Evolutionary conservation across 768 basidiomycete genomes (phyloP).

Genomic region (Clitopilus hobsonii): DNA sequence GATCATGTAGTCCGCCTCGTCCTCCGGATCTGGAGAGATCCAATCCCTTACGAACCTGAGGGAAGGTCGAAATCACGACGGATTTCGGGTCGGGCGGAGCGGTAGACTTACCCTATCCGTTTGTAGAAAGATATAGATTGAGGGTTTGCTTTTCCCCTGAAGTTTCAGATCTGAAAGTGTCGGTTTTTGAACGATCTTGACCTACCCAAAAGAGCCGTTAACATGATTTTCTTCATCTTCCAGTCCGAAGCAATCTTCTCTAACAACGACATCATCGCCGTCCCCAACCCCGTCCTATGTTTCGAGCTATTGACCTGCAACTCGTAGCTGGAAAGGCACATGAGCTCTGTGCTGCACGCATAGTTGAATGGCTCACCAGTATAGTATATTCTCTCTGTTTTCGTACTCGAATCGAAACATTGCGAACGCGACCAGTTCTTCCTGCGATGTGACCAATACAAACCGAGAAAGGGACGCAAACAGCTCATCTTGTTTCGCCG

Average conservation of each 20-base stretch:
- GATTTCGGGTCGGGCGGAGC: not conserved
- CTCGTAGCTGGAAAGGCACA: slow-evolving; percentile 55
- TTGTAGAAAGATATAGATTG: slow-evolving; percentile 49
- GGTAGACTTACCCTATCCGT: slow-evolving; percentile 45
- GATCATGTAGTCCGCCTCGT: slow-evolving; percentile 40
- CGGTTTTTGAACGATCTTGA: not conserved
- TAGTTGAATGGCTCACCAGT: slow-evolving; percentile 47
- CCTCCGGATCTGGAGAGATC: slow-evolving; percentile 14
- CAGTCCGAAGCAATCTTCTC: slow-evolving; percentile 44
- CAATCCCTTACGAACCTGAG: not conserved
- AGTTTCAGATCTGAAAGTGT: slow-evolving; percentile 3
- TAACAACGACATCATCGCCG: slow-evolving; percentile 43
- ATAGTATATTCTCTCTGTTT: slow-evolving; percentile 52
- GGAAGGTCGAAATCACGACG: not conserved
- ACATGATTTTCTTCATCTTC: slow-evolving; percentile 64
- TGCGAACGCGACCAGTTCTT: slow-evolving; percentile 32
- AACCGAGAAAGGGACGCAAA: slow-evolving; percentile 61
- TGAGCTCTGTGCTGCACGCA: not conserved
- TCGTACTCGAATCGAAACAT: slow-evolving; percentile 79
- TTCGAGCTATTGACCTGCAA: slow-evolving; percentile 49
- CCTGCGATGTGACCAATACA: slow-evolving; percentile 34
- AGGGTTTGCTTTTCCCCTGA: slow-evolving; percentile 33
- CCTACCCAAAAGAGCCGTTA: slow-evolving; percentile 77
- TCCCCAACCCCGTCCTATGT: slow-evolving; percentile 58
- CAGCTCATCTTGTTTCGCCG: slow-evolving; percentile 51